Evolutionary conservation across 768 basidiomycete species (phyloP).

Genomic region (Russula ochroleuca): DNA sequence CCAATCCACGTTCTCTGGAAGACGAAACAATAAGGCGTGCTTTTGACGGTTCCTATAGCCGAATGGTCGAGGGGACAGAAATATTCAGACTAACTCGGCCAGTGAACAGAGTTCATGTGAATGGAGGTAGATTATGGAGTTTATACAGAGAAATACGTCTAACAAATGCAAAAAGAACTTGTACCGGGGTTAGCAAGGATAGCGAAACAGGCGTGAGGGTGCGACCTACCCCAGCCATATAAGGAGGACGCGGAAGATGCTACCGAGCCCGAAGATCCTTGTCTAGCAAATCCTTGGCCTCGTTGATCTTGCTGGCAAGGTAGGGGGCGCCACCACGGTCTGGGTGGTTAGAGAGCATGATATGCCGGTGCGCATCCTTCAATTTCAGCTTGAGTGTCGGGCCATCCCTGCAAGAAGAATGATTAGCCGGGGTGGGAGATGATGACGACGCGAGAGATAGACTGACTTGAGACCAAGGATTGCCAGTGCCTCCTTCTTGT

Average conservation of each 20-base stretch:
- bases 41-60: not conserved
- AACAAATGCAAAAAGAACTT: conserved; percentile 4
- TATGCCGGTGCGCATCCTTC: conserved; percentile 93
- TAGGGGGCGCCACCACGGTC: conserved; percentile 99
- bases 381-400: conserved; percentile 67
- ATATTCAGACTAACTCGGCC: not conserved
- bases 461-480: conserved; percentile 91
- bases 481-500: conserved; percentile 85
- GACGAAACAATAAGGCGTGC: not conserved
- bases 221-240: not conserved
- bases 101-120: not conserved
- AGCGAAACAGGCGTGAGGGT: not conserved
- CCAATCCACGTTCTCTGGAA: not conserved
- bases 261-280: conserved; percentile 57
- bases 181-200: not conserved
- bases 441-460: conserved; percentile 11
- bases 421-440: not conserved
- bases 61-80: not conserved
- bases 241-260: conserved; percentile 8
- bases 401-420: conserved; percentile 57
- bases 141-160: conserved; percentile 13
- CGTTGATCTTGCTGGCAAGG: conserved; percentile 97
- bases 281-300: conserved; percentile 90
- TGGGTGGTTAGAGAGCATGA: conserved; percentile 99
- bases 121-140: conserved; percentile 1